A percentile compares a stretch with the other conserved stretches of the same genome.
Evolutionary conservation across 768 basidiomycete species (phyloP).

Genomic region (Kwoniella mangroviensis): DNA sequence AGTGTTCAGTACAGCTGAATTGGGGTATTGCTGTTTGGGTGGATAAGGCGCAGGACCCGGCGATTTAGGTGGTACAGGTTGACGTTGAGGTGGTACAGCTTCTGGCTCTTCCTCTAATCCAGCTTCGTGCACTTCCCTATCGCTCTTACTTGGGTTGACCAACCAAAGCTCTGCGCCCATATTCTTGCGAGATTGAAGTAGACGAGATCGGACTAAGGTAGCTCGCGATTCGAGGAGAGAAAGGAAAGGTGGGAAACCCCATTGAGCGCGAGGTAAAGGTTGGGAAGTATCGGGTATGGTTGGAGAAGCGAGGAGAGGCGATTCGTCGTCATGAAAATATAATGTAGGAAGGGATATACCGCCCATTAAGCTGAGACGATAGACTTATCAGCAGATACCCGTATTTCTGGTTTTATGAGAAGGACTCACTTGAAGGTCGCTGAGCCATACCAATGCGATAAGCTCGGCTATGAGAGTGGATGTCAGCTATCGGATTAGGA

Average conservation of each 20-base stretch:
- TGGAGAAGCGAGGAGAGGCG: slow-evolving; percentile 60
- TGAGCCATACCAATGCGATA: slow-evolving; percentile 47
- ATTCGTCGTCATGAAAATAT: slow-evolving; percentile 97
- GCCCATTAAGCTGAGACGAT: slow-evolving; percentile 42
- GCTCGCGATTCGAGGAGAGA: slow-evolving; percentile 75
- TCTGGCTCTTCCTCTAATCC: slow-evolving; percentile 45
- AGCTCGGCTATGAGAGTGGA: slow-evolving; percentile 39
- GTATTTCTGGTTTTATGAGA: background rate
- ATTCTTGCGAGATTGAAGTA: slow-evolving; percentile 56
- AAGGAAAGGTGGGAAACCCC: slow-evolving; percentile 88
- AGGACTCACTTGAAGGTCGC: slow-evolving; percentile 80
- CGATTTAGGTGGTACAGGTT: slow-evolving; percentile 2
- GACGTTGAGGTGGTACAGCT: slow-evolving; percentile 25
- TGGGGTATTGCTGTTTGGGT: slow-evolving; percentile 44
- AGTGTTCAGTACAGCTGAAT: slow-evolving; percentile 28
- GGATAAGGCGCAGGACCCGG: slow-evolving; percentile 31
- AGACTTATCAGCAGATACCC: background rate
- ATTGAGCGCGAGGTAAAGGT: slow-evolving; percentile 56
- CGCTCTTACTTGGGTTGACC: slow-evolving; percentile 88
- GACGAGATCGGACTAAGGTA: slow-evolving; percentile 78
- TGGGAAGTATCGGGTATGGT: slow-evolving; percentile 16
- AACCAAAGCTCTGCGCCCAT: slow-evolving; percentile 80
- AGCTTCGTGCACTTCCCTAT: slow-evolving; percentile 86
- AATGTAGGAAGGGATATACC: slow-evolving; percentile 75
- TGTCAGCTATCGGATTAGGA: background rate